Evolutionary conservation across 2,329 filamentous ascomycete species (phyloP), one percentile per base, ranked within the genome.

Genomic region (Calonectria henricotiae): DNA sequence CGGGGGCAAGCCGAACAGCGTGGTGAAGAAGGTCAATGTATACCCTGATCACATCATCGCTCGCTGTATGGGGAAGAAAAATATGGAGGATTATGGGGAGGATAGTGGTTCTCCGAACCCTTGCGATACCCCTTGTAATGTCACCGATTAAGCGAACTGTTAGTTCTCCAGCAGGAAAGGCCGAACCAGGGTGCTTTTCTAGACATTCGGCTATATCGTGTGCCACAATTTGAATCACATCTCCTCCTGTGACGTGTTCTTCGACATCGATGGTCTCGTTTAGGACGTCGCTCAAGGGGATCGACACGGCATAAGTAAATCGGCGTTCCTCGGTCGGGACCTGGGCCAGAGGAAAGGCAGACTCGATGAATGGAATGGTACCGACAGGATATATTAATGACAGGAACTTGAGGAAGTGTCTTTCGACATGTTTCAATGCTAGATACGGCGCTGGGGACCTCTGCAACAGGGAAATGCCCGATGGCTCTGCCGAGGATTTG

Each of bases 401-500:
- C 9, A 94, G 82, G 67, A 94, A 92, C 65, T 91, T 91, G 44
- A 93, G 83, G 70, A 94, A 93, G 69, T 93, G 91, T 55, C 90
- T 85, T 79, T 94, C 91, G 3, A 90, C 88, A 58, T 90, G 85
- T 77, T 94, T 94, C 6, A 94, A 81, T 0, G 91, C 91, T 17
- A 94, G 81, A 73, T 92, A 92, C 0, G 90, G 89, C 2, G 89
- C 87, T 0, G 86, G 84, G 1, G 83, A 82, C 63, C 83, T 70
- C 8, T 75, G 74, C 80, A 67, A 81, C 79, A 63, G 82, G 51
- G 74, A 72, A 6, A 62, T 54, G 0, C 72, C 69, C 23, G 27
- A 58, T n/a, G 47, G 63, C 66, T 54, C 20, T 6, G 39, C 44
- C 5, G 46, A 54, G 30, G 73, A 77, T 74, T 74, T 78, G 49